Evolutionary conservation across 371 early-diverging fungal genomes (phyloP).

Genomic region (Lichtheimia hyalospora): DNA sequence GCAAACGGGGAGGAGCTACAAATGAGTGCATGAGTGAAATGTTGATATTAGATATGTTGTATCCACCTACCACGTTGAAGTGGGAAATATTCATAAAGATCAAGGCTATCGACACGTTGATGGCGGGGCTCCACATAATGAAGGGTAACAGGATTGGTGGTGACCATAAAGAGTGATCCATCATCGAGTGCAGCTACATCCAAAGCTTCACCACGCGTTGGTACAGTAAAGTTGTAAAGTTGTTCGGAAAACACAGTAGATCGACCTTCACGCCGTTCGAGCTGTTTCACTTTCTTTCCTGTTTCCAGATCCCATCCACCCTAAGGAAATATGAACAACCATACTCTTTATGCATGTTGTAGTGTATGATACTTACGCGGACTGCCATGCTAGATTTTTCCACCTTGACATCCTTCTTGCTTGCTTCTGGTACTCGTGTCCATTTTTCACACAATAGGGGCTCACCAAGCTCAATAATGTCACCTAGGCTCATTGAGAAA

Average conservation of each 20-base stretch:
- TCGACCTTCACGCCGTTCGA: slow-evolving; percentile 73
- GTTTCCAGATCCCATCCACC: slow-evolving; percentile 67
- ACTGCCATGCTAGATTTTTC: slow-evolving; percentile 38
- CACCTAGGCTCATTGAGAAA: slow-evolving; percentile 66
- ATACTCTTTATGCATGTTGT: not conserved
- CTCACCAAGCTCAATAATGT: slow-evolving; percentile 49
- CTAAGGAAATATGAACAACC: not conserved
- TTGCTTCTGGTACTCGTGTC: slow-evolving; percentile 37
- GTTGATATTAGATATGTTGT: not conserved
- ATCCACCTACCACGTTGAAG: slow-evolving; percentile 44
- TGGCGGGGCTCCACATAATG: slow-evolving; percentile 62
- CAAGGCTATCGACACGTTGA: slow-evolving; percentile 56
- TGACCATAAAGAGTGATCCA: slow-evolving; percentile 59
- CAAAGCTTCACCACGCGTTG: slow-evolving; percentile 71
- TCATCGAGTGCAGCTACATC: slow-evolving; percentile 62
- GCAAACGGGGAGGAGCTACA: slow-evolving; percentile 59
- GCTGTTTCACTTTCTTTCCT: slow-evolving; percentile 52
- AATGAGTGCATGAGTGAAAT: not conserved
- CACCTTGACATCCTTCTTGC: slow-evolving; percentile 13
- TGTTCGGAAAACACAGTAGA: slow-evolving; percentile 69
- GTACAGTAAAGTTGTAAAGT: slow-evolving; percentile 69
- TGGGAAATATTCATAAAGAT: slow-evolving; percentile 82
- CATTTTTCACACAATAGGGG: slow-evolving; percentile 64
- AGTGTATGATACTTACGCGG: slow-evolving; percentile 23
- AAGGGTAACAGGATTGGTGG: slow-evolving; percentile 74